Base-by-base conservation (phyloP, 176 grass and related monocot species). In the Coix lacrymajobi region DNA sequence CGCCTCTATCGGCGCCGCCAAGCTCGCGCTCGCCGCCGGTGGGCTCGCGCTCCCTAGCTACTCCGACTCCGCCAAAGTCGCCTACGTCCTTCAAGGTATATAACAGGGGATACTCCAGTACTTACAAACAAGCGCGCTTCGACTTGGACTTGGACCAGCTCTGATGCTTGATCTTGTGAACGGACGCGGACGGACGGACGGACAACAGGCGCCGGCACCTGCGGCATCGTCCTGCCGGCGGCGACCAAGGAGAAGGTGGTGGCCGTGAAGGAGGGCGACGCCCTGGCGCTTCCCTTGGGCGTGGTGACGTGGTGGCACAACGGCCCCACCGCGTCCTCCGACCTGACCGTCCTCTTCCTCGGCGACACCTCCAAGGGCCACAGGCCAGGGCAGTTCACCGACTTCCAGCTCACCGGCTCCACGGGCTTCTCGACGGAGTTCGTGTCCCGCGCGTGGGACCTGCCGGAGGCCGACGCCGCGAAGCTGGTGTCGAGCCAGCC, bases 61-160 rank as follows among this genome's bases (percentile, higher is more conserved):
- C 82, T 95, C 92, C 29, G 92, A 98, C 87, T 98, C 92, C 62
- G 89, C 90, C 54, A 98, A 98, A 71, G 92, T 98, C 29, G 91
- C 92, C n/a, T 95, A 98, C 74, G 90, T 95, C 4, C 92, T 98
- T 71, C 86, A 90, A 78, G 92, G 32, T 33, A n/a, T n/a, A n/a
- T n/a, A n/a, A n/a, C n/a, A n/a, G n/a, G n/a, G n/a, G n/a, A n/a
- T n/a, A n/a, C n/a, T n/a, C n/a, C n/a, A n/a, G n/a, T n/a, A n/a
- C n/a, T n/a, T n/a, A n/a, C n/a, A n/a, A n/a, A n/a, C n/a, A n/a
- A n/a, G n/a, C n/a, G n/a, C n/a, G n/a, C n/a, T n/a, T n/a, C n/a
- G n/a, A n/a, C n/a, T n/a, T n/a, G n/a, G n/a, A n/a, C n/a, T n/a
- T n/a, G n/a, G n/a, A n/a, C n/a, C n/a, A n/a, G n/a, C n/a, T n/a